Evolutionary conservation across 2,329 filamentous ascomycete species (phyloP).

Genomic region (Torrubiellomyces zombiae): DNA sequence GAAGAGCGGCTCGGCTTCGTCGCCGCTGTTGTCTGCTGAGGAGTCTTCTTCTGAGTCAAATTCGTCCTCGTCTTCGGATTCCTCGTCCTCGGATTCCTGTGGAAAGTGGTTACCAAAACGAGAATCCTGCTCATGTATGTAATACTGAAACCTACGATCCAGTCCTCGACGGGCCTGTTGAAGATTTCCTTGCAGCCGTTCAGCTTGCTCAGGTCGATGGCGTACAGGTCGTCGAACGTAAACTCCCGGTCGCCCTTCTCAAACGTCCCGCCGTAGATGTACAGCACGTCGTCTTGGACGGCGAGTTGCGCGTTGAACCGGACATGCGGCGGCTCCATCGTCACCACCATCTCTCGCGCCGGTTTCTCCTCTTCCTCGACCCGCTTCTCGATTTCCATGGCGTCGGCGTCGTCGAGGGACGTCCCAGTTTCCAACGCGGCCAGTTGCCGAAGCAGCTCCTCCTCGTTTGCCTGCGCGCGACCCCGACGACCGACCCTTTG

Average conservation of each 20-base stretch:
- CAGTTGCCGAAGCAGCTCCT: slow-evolving; percentile 74
- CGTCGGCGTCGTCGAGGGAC: slow-evolving; percentile 36
- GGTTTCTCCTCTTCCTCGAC: slow-evolving; percentile 39
- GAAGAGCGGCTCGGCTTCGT: slow-evolving; percentile 26
- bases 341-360: slow-evolving; percentile 45
- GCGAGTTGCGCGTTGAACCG: slow-evolving; percentile 84
- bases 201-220: slow-evolving; percentile 83
- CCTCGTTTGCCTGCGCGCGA: slow-evolving; percentile 79
- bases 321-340: slow-evolving; percentile 72
- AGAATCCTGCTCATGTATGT: not conserved
- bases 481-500: slow-evolving; percentile 44
- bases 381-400: slow-evolving; percentile 32
- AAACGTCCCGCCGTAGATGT: slow-evolving; percentile 88
- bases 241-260: slow-evolving; percentile 91
- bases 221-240: slow-evolving; percentile 89
- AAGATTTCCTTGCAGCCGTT: slow-evolving; percentile 90
- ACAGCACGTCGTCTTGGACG: slow-evolving; percentile 82
- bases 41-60: slow-evolving; percentile 38
- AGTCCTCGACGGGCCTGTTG: slow-evolving; percentile 67
- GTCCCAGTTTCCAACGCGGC: slow-evolving; percentile 68
- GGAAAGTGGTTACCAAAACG: too few species aligned
- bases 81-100: slow-evolving; percentile 39
- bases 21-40: slow-evolving; percentile 33
- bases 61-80: slow-evolving; percentile 44
- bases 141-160: slow-evolving; percentile 39